These are phyloP conservation scores for Skeletonema costatum DNA, from an alignment of 108 stramenopile species.

Conservation along the genomic window DNA sequence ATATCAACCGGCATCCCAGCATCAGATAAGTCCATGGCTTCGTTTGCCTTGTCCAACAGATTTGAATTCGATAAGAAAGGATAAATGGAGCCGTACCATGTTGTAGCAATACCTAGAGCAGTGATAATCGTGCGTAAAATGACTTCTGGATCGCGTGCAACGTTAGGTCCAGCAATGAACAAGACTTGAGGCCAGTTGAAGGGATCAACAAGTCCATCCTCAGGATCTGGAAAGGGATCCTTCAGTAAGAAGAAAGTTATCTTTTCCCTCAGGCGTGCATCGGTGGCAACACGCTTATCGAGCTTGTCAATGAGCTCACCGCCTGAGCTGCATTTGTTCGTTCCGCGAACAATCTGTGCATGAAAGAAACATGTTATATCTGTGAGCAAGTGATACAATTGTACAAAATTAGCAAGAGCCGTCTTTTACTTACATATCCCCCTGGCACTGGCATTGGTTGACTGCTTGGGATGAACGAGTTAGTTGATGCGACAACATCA, in stretches of 20 bases:
- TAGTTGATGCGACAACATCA: conserved; percentile 63
- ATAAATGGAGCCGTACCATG: conserved; percentile 82
- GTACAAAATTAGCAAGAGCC: not conserved
- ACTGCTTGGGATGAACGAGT: conserved; percentile 45
- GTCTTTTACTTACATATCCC: conserved; percentile 35
- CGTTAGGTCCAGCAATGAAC: conserved; percentile 66
- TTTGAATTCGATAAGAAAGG: conserved; percentile 80
- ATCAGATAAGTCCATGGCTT: conserved; percentile 71
- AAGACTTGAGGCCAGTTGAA: conserved; percentile 61
- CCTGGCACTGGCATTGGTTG: conserved; percentile 67
- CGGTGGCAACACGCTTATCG: conserved; percentile 58
- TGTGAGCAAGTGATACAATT: not conserved
- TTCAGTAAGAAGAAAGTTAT: conserved; percentile 58
- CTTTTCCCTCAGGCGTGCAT: conserved; percentile 51
- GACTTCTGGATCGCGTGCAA: conserved; percentile 56
- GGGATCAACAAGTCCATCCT: conserved; percentile 37
- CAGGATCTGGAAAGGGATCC: conserved; percentile 57
- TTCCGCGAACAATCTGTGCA: conserved; percentile 70
- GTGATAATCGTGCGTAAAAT: conserved; percentile 53
- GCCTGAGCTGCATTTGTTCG: conserved; percentile 55
- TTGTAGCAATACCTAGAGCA: conserved; percentile 65
- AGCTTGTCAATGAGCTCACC: conserved; percentile 70
- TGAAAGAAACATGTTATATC: not conserved
- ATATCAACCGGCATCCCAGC: conserved; percentile 74
- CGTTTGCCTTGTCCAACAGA: conserved; percentile 61